Conservation (phyloP, 441 rosid species). For the Omphalea diandra region DNA sequence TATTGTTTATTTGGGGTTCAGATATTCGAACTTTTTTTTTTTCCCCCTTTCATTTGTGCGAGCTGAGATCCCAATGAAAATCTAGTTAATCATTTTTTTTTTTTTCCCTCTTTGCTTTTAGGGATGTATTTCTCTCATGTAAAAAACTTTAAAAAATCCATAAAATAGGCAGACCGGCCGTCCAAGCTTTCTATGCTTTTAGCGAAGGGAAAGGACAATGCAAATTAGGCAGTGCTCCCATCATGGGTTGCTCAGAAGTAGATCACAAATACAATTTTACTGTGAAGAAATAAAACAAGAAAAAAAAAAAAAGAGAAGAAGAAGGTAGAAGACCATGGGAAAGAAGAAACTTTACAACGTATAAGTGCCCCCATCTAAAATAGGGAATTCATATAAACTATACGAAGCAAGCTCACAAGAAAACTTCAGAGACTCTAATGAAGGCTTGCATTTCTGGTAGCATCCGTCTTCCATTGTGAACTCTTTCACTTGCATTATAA, state of each 20-base stretch:
- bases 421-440: slow-evolving; percentile 20
- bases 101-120: too few relatives aligned
- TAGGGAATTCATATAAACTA: neutral
- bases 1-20: too few relatives aligned
- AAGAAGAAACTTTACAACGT: neutral
- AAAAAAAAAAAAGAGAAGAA: too few relatives aligned
- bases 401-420: slow-evolving; percentile 6
- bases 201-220: neutral
- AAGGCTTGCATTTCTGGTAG: slow-evolving; percentile 67
- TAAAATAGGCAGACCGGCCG: too few relatives aligned
- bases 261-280: neutral
- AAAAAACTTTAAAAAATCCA: too few relatives aligned
- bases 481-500: slow-evolving; percentile 30
- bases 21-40: too few relatives aligned
- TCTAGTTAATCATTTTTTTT: too few relatives aligned
- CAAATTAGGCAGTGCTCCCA: neutral
- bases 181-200: neutral
- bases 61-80: too few relatives aligned
- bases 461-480: slow-evolving; percentile 39
- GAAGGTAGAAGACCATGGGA: neutral
- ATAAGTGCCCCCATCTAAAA: neutral
- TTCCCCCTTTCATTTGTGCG: too few relatives aligned
- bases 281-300: neutral
- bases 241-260: neutral
- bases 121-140: too few relatives aligned